A percentile compares a stretch with the other conserved stretches of the same genome.
Conservation (phyloP, 2,329 filamentous ascomycete genomes). For the Ophiocordyceps unilateralis region DNA sequence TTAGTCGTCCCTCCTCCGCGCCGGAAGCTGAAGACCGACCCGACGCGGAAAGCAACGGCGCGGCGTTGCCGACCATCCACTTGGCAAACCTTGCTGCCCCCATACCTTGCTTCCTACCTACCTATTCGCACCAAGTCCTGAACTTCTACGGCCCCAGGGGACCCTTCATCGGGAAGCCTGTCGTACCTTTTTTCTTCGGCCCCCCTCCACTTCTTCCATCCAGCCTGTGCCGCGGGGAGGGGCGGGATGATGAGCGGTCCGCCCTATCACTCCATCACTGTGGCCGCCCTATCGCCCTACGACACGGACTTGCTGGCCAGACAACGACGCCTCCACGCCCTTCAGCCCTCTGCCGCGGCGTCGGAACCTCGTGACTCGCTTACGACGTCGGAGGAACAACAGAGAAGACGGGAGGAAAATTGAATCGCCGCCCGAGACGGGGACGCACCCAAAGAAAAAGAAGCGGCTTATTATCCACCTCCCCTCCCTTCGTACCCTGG, state of each 20-base stretch:
- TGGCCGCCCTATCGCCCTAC: not conserved
- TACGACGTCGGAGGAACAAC: too few species aligned
- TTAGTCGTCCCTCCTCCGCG: not conserved
- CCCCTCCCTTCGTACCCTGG: not conserved
- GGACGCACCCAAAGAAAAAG: too few species aligned
- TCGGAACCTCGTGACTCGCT: not conserved
- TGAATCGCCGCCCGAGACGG: not conserved
- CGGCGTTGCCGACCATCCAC: not conserved
- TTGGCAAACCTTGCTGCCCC: not conserved
- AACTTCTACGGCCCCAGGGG: not conserved
- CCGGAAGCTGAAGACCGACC: not conserved
- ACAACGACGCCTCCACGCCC: not conserved
- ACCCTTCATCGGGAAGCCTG: not conserved
- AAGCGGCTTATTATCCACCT: not conserved
- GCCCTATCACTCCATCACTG: not conserved
- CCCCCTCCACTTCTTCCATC: not conserved
- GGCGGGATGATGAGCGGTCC: not conserved
- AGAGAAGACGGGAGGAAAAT: not conserved
- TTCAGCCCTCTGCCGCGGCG: not conserved
- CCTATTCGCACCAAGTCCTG: not conserved
- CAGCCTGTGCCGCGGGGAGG: not conserved
- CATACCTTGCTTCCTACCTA: not conserved
- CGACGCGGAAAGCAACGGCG: not conserved
- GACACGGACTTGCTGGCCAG: not conserved
- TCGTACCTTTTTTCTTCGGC: not conserved